Evolutionary conservation across 108 stramenopile species (phyloP).

Genomic region (Asterionellopsis glacialis): DNA sequence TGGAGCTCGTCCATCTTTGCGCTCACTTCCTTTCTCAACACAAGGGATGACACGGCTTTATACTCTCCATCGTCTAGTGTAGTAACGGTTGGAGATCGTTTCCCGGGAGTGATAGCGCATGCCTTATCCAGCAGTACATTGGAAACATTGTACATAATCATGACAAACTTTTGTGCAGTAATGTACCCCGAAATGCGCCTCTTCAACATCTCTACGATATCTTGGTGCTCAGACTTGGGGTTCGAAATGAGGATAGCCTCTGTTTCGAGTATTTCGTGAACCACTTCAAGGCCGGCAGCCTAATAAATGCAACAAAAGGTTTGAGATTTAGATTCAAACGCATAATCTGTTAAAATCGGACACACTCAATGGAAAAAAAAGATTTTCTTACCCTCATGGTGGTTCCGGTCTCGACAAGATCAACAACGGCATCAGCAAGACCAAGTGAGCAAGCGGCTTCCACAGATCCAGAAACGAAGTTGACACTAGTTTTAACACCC

Average conservation of each 20-base stretch:
- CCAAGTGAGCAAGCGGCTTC: slow-evolving; percentile 96
- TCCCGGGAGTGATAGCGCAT: slow-evolving; percentile 88
- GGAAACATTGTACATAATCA: slow-evolving; percentile 92
- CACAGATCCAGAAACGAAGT: slow-evolving; percentile 92
- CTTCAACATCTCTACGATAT: slow-evolving; percentile 80
- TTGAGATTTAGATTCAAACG: not conserved
- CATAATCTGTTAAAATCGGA: too few relatives aligned
- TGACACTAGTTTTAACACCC: slow-evolving; percentile 77
- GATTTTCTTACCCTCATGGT: slow-evolving; percentile 84
- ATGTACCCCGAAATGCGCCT: slow-evolving; percentile 94
- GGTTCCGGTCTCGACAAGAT: slow-evolving; percentile 97
- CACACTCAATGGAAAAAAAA: not conserved
- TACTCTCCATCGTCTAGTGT: slow-evolving; percentile 75
- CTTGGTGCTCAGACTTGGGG: slow-evolving; percentile 76
- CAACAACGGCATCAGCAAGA: slow-evolving; percentile 96
- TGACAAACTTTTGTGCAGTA: slow-evolving; percentile 90
- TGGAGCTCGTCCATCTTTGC: slow-evolving; percentile 93
- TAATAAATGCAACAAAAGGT: slow-evolving; percentile 11
- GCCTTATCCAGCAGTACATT: slow-evolving; percentile 65
- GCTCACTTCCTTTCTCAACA: slow-evolving; percentile 76
- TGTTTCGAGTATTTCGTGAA: slow-evolving; percentile 80
- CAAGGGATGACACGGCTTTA: slow-evolving; percentile 82
- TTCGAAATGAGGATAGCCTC: slow-evolving; percentile 80
- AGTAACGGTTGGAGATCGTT: slow-evolving; percentile 91
- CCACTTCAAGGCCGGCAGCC: slow-evolving; percentile 95